Conservation (phyloP, 1,139 yeast species). For the Yamadazyma triangularis region DNA sequence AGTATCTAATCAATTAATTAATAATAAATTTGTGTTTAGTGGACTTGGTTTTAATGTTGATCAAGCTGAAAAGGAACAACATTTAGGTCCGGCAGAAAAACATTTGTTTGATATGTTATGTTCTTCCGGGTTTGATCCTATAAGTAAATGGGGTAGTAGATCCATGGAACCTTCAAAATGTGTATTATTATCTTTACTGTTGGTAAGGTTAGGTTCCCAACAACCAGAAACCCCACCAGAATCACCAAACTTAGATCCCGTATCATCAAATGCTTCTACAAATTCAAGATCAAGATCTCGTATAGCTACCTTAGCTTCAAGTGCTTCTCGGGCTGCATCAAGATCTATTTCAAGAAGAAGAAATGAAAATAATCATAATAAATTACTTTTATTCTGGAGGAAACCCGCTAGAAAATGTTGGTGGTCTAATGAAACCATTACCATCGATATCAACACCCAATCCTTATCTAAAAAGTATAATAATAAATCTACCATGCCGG, state of each 20-base stretch:
- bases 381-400: slow-evolving; percentile 88
- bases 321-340: slow-evolving; percentile 47
- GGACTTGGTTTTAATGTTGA: slow-evolving; percentile 53
- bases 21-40: slow-evolving; percentile 61
- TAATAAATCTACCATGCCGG: slow-evolving; percentile 18
- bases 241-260: slow-evolving; percentile 48
- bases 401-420: slow-evolving; percentile 99
- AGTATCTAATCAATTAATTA: slow-evolving; percentile 53
- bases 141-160: slow-evolving; percentile 83
- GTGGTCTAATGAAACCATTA: slow-evolving; percentile 80
- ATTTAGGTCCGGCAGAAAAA: slow-evolving; percentile 87
- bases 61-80: slow-evolving; percentile 25
- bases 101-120: slow-evolving; percentile 94
- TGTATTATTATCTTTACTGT: slow-evolving; percentile 77
- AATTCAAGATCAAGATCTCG: slow-evolving; percentile 43
- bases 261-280: slow-evolving; percentile 35
- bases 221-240: slow-evolving; percentile 35
- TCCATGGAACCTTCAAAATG: slow-evolving; percentile 83
- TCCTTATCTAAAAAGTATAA: slow-evolving; percentile 20
- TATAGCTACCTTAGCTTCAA: slow-evolving; percentile 38
- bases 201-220: slow-evolving; percentile 56
- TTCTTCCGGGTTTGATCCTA: slow-evolving; percentile 71
- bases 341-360: slow-evolving; percentile 49
- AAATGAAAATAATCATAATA: slow-evolving; percentile 37
- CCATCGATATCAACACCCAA: slow-evolving; percentile 39